These are phyloP conservation scores for Pouteria campechiana DNA, from an alignment of 179 eudicot genomes.

Conservation along the genomic window DNA sequence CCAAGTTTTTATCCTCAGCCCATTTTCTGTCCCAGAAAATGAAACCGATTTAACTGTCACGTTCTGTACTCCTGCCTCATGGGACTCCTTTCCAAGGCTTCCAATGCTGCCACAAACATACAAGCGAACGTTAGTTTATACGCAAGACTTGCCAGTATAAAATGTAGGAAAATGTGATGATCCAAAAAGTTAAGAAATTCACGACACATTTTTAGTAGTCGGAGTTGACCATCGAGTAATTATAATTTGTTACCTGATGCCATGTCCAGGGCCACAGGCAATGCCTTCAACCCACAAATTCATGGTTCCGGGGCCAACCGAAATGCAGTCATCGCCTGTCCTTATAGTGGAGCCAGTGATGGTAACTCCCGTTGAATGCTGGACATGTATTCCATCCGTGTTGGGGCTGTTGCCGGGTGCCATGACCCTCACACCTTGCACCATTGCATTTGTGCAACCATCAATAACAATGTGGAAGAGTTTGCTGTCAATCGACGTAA, in stretches of 20 bases:
- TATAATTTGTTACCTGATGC: slow-evolving; percentile 43
- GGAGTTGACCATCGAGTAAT: too few species aligned
- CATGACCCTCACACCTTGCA: slow-evolving; percentile 10
- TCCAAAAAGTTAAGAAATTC: too few species aligned
- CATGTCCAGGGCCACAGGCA: slow-evolving; percentile 74
- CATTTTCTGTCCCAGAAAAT: slow-evolving; percentile 51
- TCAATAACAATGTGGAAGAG: slow-evolving; percentile 21
- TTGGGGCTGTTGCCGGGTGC: slow-evolving; percentile 52
- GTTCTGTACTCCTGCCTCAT: slow-evolving; percentile 42
- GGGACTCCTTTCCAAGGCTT: slow-evolving; percentile 40
- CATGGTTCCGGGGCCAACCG: slow-evolving; percentile 43
- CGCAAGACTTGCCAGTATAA: too few species aligned
- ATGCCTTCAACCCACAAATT: slow-evolving; percentile 30
- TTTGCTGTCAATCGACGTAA: slow-evolving; percentile 31
- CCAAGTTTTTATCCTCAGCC: slow-evolving; percentile 69
- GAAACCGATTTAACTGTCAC: slow-evolving; percentile 38
- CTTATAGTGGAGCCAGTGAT: slow-evolving; percentile 19
- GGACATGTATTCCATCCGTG: slow-evolving; percentile 54
- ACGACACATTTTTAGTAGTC: too few species aligned
- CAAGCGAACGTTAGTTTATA: background rate
- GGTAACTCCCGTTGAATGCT: slow-evolving; percentile 20
- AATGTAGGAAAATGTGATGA: too few species aligned
- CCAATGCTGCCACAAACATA: slow-evolving; percentile 37
- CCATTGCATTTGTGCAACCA: slow-evolving; percentile 17
- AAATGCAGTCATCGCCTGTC: slow-evolving; percentile 65